Evolutionary conservation across 2,329 filamentous ascomycete species (phyloP).

Genomic region (Neoascochyta sp.): DNA sequence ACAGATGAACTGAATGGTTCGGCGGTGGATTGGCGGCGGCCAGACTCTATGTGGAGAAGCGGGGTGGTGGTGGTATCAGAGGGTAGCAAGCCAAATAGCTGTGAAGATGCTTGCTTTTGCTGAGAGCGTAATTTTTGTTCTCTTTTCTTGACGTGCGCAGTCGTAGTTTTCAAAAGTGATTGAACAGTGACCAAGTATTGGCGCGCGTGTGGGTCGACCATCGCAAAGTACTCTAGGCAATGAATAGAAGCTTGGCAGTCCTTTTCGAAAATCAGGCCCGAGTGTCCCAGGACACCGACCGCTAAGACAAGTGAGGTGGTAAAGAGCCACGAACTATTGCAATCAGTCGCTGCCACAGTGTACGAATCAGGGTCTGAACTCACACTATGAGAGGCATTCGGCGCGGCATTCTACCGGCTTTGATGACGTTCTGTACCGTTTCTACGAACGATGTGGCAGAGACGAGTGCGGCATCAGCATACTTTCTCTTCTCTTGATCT

Average conservation of each 20-base stretch:
- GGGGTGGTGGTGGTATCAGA: conserved; percentile 3
- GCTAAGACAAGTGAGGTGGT: conserved; percentile 28
- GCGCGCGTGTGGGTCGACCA: conserved; percentile 27
- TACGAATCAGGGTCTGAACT: conserved; percentile 1
- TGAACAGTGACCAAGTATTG: conserved; percentile 28
- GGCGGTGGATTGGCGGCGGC: conserved; percentile 3
- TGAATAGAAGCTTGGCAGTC: conserved; percentile 21
- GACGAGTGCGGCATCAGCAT: conserved; percentile 30
- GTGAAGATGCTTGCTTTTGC: conserved; percentile 27
- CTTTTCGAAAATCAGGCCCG: conserved; percentile 17
- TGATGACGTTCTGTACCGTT: conserved; percentile 19
- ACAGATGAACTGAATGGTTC: conserved; percentile 4
- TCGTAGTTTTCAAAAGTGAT: conserved; percentile 24
- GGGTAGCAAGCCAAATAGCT: conserved; percentile 27
- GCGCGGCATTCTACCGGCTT: conserved; percentile 18
- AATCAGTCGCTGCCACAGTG: no score
- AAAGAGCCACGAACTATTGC: conserved; percentile 27
- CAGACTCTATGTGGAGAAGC: not conserved
- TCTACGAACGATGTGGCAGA: conserved; percentile 28
- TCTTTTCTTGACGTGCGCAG: conserved; percentile 21
- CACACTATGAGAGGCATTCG: conserved; percentile 33
- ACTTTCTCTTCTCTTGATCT: conserved; percentile 25
- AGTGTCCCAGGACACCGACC: conserved; percentile 24
- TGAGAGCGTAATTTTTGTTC: conserved; percentile 20
- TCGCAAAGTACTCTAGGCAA: conserved; percentile 27